Conservation (phyloP, 306 rosid species). For the Cicer pinnatifidum region DNA sequence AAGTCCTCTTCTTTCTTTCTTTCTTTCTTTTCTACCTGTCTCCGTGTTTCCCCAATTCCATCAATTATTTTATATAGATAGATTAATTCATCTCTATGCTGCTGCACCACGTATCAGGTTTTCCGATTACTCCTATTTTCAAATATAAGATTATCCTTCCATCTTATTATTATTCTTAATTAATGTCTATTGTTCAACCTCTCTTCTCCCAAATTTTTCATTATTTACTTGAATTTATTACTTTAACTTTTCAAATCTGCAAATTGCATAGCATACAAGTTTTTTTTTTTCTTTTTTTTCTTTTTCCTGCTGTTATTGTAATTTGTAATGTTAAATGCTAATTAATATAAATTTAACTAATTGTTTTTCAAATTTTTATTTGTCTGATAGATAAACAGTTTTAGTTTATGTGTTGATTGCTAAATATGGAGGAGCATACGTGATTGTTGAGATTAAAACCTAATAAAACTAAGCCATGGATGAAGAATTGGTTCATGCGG, state of each 20-base stretch:
- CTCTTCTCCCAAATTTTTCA: background rate
- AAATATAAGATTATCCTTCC: too few species aligned
- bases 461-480: constrained; percentile 56
- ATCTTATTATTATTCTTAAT: too few species aligned
- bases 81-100: background rate
- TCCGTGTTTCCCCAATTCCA: too few species aligned
- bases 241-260: constrained; percentile 36
- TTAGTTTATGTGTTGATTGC: constrained; percentile 40
- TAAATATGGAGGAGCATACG: constrained; percentile 40
- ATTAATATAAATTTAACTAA: background rate
- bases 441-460: constrained; percentile 46
- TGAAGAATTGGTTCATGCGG: constrained; percentile 65
- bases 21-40: too few species aligned
- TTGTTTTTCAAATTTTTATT: constrained; percentile 21
- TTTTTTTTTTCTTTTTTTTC: too few species aligned
- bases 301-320: background rate
- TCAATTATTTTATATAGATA: too few species aligned
- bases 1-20: too few species aligned
- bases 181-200: background rate
- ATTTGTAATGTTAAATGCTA: background rate
- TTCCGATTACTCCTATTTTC: background rate
- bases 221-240: background rate
- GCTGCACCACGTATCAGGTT: background rate
- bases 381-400: constrained; percentile 35
- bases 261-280: background rate